Evolutionary conservation across 2,329 filamentous ascomycete species (phyloP).

Genomic region (Pseudogymnoascus sp.): DNA sequence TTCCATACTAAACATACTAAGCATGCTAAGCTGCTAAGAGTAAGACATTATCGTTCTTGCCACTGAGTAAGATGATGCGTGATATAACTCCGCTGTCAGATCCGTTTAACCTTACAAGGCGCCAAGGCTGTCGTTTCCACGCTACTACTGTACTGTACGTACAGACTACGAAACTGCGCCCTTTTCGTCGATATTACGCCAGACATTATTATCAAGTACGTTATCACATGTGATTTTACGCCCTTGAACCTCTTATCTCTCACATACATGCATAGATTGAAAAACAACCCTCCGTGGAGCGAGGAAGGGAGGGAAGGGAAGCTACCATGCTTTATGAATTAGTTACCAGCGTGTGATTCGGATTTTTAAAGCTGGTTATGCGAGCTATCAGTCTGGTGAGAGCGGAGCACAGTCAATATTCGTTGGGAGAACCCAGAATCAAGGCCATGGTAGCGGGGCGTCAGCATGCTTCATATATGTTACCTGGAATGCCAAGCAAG

Average conservation of each 20-base stretch:
- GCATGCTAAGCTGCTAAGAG: not conserved
- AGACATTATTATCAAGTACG: not conserved
- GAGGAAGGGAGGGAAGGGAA: not conserved
- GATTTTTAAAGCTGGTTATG: not conserved
- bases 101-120: not conserved
- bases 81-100: not conserved
- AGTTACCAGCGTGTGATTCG: not conserved
- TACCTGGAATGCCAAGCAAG: not conserved
- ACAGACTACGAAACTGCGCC: not conserved
- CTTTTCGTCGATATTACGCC: not conserved
- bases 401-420: not conserved
- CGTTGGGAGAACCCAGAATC: not conserved
- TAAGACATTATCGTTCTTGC: not conserved
- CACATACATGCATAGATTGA: not conserved
- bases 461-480: not conserved
- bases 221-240: not conserved
- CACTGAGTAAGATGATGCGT: not conserved
- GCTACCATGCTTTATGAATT: not conserved
- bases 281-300: not conserved
- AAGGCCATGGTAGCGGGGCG: not conserved
- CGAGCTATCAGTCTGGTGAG: not conserved
- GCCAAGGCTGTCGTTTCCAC: not conserved
- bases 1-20: not conserved
- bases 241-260: not conserved
- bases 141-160: too few species aligned